These are phyloP conservation scores for Insectozyma bohioensis DNA, from an alignment of 1,139 yeast genomes.

Conservation along the genomic window DNA sequence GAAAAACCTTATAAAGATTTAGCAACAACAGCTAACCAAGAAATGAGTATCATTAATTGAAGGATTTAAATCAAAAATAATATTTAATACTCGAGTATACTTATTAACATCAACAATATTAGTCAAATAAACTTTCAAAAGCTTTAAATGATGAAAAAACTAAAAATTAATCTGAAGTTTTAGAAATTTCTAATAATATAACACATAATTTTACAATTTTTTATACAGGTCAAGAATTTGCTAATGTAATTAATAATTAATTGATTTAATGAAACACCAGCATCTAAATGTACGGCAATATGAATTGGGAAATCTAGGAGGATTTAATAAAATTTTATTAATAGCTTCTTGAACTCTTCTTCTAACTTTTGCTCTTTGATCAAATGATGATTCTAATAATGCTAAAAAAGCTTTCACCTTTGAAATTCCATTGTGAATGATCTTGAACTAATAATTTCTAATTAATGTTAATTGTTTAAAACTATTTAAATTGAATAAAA, in stretches of 20 bases:
- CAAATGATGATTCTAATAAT: conserved; percentile 74
- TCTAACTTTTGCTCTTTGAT: conserved; percentile 93
- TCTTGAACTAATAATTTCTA: conserved; percentile 83
- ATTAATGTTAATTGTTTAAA: too few species aligned
- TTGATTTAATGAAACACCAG: conserved; percentile 63
- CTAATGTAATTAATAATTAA: conserved; percentile 60
- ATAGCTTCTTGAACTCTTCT: conserved; percentile 93
- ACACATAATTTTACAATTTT: conserved; percentile 77
- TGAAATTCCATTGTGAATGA: conserved; percentile 72
- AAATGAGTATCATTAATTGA: conserved; percentile 75
- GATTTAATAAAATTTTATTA: conserved; percentile 55
- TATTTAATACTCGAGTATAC: conserved; percentile 62
- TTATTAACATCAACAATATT: conserved; percentile 63
- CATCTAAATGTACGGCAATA: conserved; percentile 68
- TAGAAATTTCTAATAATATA: conserved; percentile 68
- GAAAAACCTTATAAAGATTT: conserved; percentile 78
- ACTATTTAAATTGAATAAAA: too few species aligned
- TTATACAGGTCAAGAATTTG: conserved; percentile 78
- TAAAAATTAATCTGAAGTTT: conserved; percentile 80
- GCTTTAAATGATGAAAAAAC: conserved; percentile 82
- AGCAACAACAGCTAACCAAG: conserved; percentile 95
- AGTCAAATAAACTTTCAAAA: conserved; percentile 81
- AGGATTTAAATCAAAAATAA: conserved; percentile 80
- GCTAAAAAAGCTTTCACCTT: conserved; percentile 76
- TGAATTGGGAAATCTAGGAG: conserved; percentile 86